phyloP scores from a whole-genome alignment of 345 rosid species.

The Eucalyptus erythrocorys region DNA sequence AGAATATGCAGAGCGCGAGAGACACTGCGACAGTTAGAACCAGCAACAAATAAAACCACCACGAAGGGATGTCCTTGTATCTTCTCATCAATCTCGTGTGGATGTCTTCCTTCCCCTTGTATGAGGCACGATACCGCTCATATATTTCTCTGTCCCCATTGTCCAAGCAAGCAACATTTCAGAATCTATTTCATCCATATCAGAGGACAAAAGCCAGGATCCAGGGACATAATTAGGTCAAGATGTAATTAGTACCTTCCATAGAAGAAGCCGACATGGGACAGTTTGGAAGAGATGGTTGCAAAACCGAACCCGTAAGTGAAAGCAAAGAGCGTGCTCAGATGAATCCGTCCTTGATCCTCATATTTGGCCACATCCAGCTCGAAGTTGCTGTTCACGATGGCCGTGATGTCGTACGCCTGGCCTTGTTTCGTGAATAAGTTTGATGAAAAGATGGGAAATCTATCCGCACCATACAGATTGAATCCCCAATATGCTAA shows the following conservation, averaged over 20 bases:
- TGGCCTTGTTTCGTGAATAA: not conserved
- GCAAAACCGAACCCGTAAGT: conserved; percentile 7
- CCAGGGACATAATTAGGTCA: not conserved
- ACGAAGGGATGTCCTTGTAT: conserved; percentile 3
- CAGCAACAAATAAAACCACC: conserved; percentile 6
- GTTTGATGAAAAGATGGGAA: not conserved
- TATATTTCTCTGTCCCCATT: not conserved
- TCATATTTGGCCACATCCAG: not conserved
- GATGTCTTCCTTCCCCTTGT: not conserved
- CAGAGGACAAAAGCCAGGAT: not conserved
- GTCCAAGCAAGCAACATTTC: not conserved
- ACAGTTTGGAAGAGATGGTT: not conserved
- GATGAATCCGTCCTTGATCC: not conserved
- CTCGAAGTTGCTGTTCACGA: not conserved
- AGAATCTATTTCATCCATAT: not conserved
- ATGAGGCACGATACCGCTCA: not conserved
- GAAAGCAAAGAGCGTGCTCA: conserved; percentile 2
- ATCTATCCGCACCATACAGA: not conserved
- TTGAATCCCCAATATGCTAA: not conserved
- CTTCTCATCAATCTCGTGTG: conserved; percentile 1
- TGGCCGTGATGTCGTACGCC: not conserved
- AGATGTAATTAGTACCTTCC: not conserved
- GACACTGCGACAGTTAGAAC: not conserved
- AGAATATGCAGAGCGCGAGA: conserved; percentile 2
- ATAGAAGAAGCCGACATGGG: conserved; percentile 4